A percentile compares a stretch with the other conserved stretches of the same genome.
Evolutionary conservation across 768 basidiomycete species (phyloP).

Genomic region (Pisolithus tinctorius): DNA sequence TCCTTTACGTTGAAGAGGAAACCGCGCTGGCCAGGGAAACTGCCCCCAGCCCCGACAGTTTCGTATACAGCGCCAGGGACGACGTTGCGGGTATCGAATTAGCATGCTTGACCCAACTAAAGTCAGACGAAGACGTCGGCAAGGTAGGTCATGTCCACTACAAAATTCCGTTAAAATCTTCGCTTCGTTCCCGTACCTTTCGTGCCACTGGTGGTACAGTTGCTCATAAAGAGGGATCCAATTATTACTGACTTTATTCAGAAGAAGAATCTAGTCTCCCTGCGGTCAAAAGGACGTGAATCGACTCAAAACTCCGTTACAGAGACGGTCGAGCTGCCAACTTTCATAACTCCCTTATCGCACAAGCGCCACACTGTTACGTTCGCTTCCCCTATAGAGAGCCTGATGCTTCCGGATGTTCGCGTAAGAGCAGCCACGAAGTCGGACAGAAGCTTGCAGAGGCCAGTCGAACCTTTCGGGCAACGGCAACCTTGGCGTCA

Average conservation of each 20-base stretch:
- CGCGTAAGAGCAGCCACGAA: background rate
- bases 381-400: conserved; percentile 24
- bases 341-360: background rate
- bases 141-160: conserved; percentile 7
- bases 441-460: conserved; percentile 1
- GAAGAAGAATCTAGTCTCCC: conserved; percentile 20
- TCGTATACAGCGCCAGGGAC: background rate
- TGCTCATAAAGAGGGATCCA: conserved; percentile 14
- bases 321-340: background rate
- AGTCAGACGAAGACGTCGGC: conserved; percentile 1
- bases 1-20: no score
- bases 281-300: background rate
- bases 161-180: background rate
- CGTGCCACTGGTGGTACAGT: conserved; percentile 1
- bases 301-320: background rate
- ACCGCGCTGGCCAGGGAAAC: background rate
- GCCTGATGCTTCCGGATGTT: conserved; percentile 3
- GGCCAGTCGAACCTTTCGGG: conserved; percentile 1
- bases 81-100: background rate
- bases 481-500: background rate
- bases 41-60: background rate
- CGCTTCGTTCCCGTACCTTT: conserved; percentile 7
- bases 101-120: conserved; percentile 2
- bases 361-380: conserved; percentile 19
- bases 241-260: conserved; percentile 42